Evolutionary conservation across 305 asterid genomes (phyloP).

Genomic region (Rubia peregrina): DNA sequence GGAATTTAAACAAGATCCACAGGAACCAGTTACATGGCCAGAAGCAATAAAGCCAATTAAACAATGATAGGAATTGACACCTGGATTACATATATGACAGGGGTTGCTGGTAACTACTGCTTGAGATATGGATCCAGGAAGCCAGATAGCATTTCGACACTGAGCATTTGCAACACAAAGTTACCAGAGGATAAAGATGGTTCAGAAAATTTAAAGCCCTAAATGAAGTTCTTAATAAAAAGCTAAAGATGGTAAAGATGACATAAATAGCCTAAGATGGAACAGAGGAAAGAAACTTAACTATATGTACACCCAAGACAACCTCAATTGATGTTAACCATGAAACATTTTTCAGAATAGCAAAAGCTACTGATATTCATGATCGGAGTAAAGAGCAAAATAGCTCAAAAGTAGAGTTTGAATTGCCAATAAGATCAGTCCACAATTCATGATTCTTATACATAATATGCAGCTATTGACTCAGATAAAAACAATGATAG

Average conservation of each 20-base stretch:
- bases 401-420: background rate
- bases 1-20: conserved; percentile 7
- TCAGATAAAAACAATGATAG: background rate
- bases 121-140: conserved; percentile 78
- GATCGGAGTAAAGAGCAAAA: background rate
- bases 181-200: conserved; percentile 18
- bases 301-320: background rate
- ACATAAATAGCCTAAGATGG: background rate
- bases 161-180: conserved; percentile 29
- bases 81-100: conserved; percentile 83
- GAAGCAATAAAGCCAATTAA: background rate
- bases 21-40: background rate
- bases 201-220: background rate
- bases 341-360: background rate
- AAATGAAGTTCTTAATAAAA: background rate
- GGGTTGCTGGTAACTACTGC: conserved; percentile 58
- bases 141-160: conserved; percentile 96
- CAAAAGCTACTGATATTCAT: background rate
- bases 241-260: background rate
- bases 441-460: conserved; percentile 1
- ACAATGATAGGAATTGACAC: conserved; percentile 24
- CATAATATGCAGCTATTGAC: background rate
- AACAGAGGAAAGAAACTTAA: background rate
- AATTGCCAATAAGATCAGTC: background rate
- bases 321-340: background rate